Evolutionary conservation across 345 rosid genomes (phyloP).

Genomic region (Eucalyptus regnans): DNA sequence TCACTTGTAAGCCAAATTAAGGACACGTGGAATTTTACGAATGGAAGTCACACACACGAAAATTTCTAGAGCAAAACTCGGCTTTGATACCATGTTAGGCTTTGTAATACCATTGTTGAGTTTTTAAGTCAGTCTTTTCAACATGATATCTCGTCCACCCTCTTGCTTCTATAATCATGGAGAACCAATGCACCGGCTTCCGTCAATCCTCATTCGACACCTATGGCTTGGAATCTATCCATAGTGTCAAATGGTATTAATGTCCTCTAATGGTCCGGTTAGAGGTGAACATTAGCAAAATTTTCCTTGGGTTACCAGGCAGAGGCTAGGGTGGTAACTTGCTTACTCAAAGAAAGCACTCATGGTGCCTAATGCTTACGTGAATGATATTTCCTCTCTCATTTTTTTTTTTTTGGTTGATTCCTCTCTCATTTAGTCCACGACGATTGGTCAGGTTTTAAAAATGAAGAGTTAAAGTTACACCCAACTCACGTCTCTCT

Average conservation of each 20-base stretch:
- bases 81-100: neutral
- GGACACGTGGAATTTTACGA: neutral
- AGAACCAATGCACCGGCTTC: neutral
- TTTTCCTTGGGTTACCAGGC: neutral
- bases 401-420: no score
- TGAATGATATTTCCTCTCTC: neutral
- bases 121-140: fast-evolving
- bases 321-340: neutral
- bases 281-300: neutral
- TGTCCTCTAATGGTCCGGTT: neutral
- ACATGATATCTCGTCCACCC: neutral
- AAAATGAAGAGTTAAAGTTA: neutral
- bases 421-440: neutral
- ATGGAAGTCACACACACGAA: neutral
- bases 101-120: fast-evolving
- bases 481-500: neutral
- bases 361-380: neutral
- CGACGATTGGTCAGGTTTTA: neutral
- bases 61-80: fast-evolving
- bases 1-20: neutral
- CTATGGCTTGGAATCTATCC: neutral
- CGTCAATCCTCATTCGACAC: fast-evolving
- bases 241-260: neutral
- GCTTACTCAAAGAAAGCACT: neutral
- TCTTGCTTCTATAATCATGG: neutral